Evolutionary conservation across 2,329 filamentous ascomycete species (phyloP).

Genomic region (Aspergillus hiratsukae): DNA sequence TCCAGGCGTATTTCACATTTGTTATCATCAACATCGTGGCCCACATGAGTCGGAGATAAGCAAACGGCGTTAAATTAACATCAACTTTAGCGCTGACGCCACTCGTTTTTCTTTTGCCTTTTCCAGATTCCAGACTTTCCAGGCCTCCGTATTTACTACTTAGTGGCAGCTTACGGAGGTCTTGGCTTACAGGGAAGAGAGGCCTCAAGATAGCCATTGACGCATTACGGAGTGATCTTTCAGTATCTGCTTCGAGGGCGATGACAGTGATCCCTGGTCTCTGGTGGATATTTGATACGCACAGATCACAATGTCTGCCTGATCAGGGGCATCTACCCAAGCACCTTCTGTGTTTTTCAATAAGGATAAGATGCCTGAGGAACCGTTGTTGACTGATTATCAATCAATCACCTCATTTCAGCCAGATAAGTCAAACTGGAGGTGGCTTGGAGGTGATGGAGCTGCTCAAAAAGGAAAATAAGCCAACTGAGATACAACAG

Average conservation of each 20-base stretch:
- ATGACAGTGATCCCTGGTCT: neutral
- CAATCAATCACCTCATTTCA: neutral
- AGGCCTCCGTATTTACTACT: neutral
- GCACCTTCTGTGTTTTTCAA: neutral
- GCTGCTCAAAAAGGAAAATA: too few species aligned
- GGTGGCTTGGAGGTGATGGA: too few species aligned
- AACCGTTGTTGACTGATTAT: neutral
- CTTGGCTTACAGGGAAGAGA: neutral
- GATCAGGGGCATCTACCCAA: neutral
- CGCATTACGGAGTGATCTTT: neutral
- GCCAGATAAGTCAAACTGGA: neutral
- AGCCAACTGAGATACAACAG: too few species aligned
- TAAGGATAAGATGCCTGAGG: neutral
- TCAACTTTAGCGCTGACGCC: neutral
- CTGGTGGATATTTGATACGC: too few species aligned
- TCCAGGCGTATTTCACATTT: neutral
- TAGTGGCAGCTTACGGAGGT: too few species aligned
- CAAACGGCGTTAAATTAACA: neutral
- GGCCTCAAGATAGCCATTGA: neutral
- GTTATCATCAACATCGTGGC: neutral
- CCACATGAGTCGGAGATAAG: neutral
- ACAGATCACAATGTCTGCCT: neutral
- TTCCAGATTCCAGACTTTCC: neutral
- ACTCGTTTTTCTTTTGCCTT: neutral
- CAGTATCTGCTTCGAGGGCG: too few species aligned